Evolutionary conservation across 2,329 filamentous ascomycete genomes (phyloP), one percentile per base, ranked within the genome.

Genomic region (Pseudogymnoascus sp.): DNA sequence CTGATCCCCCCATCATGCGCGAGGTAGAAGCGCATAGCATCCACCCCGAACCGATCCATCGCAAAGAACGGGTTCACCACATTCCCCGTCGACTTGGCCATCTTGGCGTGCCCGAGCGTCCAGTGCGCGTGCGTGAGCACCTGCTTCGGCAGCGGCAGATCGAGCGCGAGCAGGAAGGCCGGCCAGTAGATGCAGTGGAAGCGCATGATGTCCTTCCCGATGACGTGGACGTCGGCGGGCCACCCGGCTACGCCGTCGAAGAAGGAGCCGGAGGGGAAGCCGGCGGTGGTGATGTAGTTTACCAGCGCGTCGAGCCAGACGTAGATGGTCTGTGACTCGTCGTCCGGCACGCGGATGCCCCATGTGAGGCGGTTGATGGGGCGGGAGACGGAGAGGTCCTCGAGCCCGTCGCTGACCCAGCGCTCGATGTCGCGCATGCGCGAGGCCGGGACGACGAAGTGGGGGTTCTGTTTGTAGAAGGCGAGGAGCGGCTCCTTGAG

Each of bases 161-260:
- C 86, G 12, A 97, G 79, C 1, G 94, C 93, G 82, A 99, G 88
- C 14, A 99, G 85, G 68, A 99, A 89, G 3, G 94, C 94, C 0
- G 94, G 94, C 94, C 95, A 99, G 79, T 99, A 99, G 58, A 99
- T 87, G 74, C 91, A 93, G 73, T 99, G 95, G 75, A 99, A 99
- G 16, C 92, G 88, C 63, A 96, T 80, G 67, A 99, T 99, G 73
- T 99, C 94, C 75, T 99, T 99, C 59, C 94, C 94, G 62, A 99
- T 88, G 26, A 99, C 85, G 52, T 99, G 94, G 16, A 94, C 82
- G 73, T 99, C 87, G 7, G 91, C 91, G 4, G 94, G 94, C 93
- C 94, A 99, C 23, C 90, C 86, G 59, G 82, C 82, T 19, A 77
- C 77, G 12, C 79, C 74, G 64, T 89, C 84, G 3, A 81, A 77